Percentiles rank a stretch among this genome's conserved stretches.
Evolutionary conservation across 768 basidiomycete genomes (phyloP).

Genomic region (Podaxis sp.): DNA sequence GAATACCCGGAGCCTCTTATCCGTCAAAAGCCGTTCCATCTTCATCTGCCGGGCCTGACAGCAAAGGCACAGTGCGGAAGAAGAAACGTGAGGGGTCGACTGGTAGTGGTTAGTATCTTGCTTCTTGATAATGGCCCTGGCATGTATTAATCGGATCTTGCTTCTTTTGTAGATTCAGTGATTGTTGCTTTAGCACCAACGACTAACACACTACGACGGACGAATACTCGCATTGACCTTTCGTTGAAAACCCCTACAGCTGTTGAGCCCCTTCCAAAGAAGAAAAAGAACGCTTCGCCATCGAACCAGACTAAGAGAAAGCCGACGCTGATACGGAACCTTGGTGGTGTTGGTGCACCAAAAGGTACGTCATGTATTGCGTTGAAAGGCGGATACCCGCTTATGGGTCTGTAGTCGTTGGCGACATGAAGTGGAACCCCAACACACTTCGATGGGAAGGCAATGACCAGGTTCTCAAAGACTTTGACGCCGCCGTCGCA

Average conservation of each 20-base stretch:
- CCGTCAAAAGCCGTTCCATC: conserved; percentile 29
- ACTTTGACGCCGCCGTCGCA: conserved; percentile 83
- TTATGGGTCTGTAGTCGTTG: conserved; percentile 62
- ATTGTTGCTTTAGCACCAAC: conserved; percentile 35
- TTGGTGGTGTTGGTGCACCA: conserved; percentile 62
- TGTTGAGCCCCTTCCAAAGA: conserved; percentile 41
- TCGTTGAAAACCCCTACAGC: conserved; percentile 35
- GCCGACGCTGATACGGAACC: conserved; percentile 85
- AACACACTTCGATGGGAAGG: conserved; percentile 91
- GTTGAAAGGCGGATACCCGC: conserved; percentile 9
- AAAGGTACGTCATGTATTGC: conserved; percentile 58
- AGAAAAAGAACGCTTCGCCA: conserved; percentile 54
- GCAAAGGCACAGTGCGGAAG: conserved; percentile 56
- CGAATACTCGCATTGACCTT: conserved; percentile 54
- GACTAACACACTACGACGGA: conserved; percentile 57
- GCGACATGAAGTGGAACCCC: conserved; percentile 99
- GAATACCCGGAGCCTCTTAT: conserved; percentile 56
- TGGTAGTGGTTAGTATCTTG: conserved; percentile 39
- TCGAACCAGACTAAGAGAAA: conserved; percentile 54
- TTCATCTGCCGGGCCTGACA: conserved; percentile 28
- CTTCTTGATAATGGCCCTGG: background rate
- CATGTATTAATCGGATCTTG: conserved; percentile 16
- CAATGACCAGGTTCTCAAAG: conserved; percentile 87
- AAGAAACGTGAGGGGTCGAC: conserved; percentile 50
- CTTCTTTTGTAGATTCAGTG: conserved; percentile 22